Evolutionary conservation across 169 alveolate species (phyloP), one percentile per base, ranked within the genome.

Genomic region (Plasmodium blacklocki): DNA sequence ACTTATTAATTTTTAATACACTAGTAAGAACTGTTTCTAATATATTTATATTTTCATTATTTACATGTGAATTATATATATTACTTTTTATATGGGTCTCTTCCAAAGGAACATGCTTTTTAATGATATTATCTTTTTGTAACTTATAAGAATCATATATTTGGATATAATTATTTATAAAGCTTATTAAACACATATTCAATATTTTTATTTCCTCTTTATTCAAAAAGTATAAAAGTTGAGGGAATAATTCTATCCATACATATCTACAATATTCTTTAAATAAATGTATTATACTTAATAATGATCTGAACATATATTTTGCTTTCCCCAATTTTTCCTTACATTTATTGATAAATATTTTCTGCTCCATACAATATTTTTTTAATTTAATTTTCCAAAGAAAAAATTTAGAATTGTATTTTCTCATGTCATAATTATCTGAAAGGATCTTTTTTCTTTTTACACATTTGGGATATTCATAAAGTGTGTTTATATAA

Each of bases 161-260:
- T 18, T 19, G 56, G 8, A 83, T 83, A 43, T 83, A 83, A 15
- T 83, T 83, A 62, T 83, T 68, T 15, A 83, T 7, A 68, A 83
- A 83, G 0, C 60, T 62, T 45, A 83, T 58, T 3, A 83, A 43
- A 47, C 54, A 83, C 19, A 83, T 68, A 83, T 83, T 83, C 54
- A 83, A 83, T 14, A 32, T 29, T 23, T 50, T 83, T 43, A 68
- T 83, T 60, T 83, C 85, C 23, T 83, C 74, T 0, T 26, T 39
- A 12, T 15, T 67, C 6, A 83, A 83, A 83, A 15, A 19, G 15
- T 49, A 52, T 11, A 83, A 67, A 45, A 83, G 26, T n/a, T 83
- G 74, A 43, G 91, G 23, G 56, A 83, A 83, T 14, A 83, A 18
- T 11, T 67, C 85, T 54, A 83, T 83, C 91, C 91, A 83, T 9